A percentile compares a stretch with the other conserved stretches of the same genome.
Evolutionary conservation across 2,329 filamentous ascomycete species (phyloP).

Genomic region (Penicillium nordicum): DNA sequence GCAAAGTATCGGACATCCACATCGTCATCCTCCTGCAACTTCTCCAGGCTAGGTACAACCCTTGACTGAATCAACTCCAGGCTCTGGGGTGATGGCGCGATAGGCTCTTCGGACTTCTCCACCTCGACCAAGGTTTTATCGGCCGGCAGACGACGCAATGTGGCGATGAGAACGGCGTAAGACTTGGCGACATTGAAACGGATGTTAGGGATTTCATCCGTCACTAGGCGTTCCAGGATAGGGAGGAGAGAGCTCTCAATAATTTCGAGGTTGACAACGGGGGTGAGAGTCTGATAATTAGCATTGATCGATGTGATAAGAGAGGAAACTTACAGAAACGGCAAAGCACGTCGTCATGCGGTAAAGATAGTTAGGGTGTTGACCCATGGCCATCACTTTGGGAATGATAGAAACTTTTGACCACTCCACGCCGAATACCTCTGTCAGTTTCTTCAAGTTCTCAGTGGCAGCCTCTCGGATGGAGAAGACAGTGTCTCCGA

Average conservation of each 20-base stretch:
- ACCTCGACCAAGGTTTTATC: slow-evolving; percentile 80
- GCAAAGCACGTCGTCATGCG: slow-evolving; percentile 99
- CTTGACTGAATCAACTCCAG: slow-evolving; percentile 79
- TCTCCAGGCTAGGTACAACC: slow-evolving; percentile 85
- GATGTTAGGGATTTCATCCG: slow-evolving; percentile 96
- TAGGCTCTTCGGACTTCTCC: slow-evolving; percentile 67
- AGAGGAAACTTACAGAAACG: slow-evolving; percentile 70
- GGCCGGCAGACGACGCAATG: slow-evolving; percentile 86
- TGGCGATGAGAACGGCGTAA: slow-evolving; percentile 82
- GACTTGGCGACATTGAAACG: slow-evolving; percentile 99
- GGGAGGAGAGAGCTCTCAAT: slow-evolving; percentile 91
- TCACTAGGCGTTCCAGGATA: slow-evolving; percentile 90
- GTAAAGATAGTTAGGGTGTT: slow-evolving; percentile 98
- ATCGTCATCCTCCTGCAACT: slow-evolving; percentile 94
- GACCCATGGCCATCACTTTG: slow-evolving; percentile 97
- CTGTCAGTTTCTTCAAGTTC: slow-evolving; percentile 96
- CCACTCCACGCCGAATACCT: slow-evolving; percentile 98
- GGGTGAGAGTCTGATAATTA: slow-evolving; percentile 74
- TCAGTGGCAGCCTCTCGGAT: slow-evolving; percentile 96
- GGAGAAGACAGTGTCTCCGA: slow-evolving; percentile 97
- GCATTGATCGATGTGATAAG: slow-evolving; percentile 12
- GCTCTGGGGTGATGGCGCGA: slow-evolving; percentile 63
- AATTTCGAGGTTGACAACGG: slow-evolving; percentile 87
- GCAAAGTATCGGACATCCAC: slow-evolving; percentile 98
- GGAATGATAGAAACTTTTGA: slow-evolving; percentile 95